Evolutionary conservation across 2,329 filamentous ascomycete species (phyloP), one percentile per base, ranked within the genome.

Genomic region (Monosporascus ibericus): DNA sequence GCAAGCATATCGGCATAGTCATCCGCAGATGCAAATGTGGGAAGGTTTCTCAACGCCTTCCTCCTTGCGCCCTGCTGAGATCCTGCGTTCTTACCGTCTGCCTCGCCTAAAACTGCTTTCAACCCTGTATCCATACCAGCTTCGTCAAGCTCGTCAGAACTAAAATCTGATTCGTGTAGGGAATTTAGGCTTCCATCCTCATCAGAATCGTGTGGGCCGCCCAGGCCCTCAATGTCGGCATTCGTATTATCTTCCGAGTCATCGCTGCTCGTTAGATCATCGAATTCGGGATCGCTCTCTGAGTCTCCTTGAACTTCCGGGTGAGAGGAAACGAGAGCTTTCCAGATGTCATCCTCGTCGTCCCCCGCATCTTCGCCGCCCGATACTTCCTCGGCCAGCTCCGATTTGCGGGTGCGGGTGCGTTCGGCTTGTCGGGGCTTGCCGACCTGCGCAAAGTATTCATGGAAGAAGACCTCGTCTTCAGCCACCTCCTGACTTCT

Each of bases 391-490:
- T 78, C 80, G 58, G 77, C 75, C 48, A 74, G 72, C 68, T 81
- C 79, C 71, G 80, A 81, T 61, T 78, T 78, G 62, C 76, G 79
- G 60, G 76, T 78, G 62, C 76, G 79, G 60, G 76, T 72, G 58
- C 77, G 78, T 48, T 76, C 80, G 11, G 75, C 72, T 66, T 86
- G 81, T 52, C 68, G 68, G 48, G 78, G 73, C 70, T 85, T 90
- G 57, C 84, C 84, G 51, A 88, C 72, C 56, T 86, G 82, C 55
- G 83, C 86, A 72, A 99, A 99, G 81, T 99, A 99, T 60, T 90
- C 86, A 70, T 99, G 94, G 82, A 99, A 99, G 82, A 99, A 99
- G 39, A 91, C 88, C 67, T 99, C 94, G 59, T 99, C 92, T 1
- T 85, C 90, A 3, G 88, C 85, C 44, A 99, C 87, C 50, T 97